phyloP scores from a whole-genome alignment of 2,329 filamentous ascomycete genomes.

The Exophiala alcalophila region DNA sequence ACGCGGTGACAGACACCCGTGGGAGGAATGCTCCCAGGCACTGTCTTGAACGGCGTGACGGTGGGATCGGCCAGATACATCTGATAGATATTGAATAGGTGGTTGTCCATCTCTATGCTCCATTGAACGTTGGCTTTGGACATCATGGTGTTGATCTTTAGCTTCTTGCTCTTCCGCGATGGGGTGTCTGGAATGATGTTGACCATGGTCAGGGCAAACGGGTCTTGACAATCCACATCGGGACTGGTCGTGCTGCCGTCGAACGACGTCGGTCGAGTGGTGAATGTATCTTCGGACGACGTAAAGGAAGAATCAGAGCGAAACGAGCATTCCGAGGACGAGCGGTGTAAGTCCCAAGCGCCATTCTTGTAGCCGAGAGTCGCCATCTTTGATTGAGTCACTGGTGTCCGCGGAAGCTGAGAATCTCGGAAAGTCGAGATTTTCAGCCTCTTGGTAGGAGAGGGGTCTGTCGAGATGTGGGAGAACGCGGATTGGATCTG shows the following conservation, averaged over 20 bases:
- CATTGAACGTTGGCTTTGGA: constrained; percentile 42
- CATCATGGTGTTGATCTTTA: constrained; percentile 31
- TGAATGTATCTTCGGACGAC: constrained; percentile 54
- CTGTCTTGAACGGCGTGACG: constrained; percentile 65
- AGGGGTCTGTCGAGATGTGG: constrained; percentile 27
- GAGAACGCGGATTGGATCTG: constrained; percentile 14
- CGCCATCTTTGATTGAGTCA: constrained; percentile 44
- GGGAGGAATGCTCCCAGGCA: constrained; percentile 61
- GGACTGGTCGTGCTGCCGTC: constrained; percentile 61
- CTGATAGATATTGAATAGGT: constrained; percentile 65
- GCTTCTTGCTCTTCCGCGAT: constrained; percentile 34
- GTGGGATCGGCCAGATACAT: constrained; percentile 64
- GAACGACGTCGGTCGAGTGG: constrained; percentile 53
- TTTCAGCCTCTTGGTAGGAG: constrained; percentile 38
- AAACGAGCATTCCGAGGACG: constrained; percentile 57
- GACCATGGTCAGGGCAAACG: constrained; percentile 48
- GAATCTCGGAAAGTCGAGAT: constrained; percentile 39
- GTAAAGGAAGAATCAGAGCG: constrained; percentile 62
- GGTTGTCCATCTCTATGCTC: constrained; percentile 63
- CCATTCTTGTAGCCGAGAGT: constrained; percentile 35
- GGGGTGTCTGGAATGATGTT: constrained; percentile 39
- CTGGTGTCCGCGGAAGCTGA: constrained; percentile 43
- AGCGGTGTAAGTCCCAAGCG: constrained; percentile 47
- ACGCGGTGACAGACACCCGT: constrained; percentile 64
- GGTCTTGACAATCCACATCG: constrained; percentile 57